Conservation (phyloP, 2,329 filamentous ascomycete genomes). For the Talaromyces verruculosus region DNA sequence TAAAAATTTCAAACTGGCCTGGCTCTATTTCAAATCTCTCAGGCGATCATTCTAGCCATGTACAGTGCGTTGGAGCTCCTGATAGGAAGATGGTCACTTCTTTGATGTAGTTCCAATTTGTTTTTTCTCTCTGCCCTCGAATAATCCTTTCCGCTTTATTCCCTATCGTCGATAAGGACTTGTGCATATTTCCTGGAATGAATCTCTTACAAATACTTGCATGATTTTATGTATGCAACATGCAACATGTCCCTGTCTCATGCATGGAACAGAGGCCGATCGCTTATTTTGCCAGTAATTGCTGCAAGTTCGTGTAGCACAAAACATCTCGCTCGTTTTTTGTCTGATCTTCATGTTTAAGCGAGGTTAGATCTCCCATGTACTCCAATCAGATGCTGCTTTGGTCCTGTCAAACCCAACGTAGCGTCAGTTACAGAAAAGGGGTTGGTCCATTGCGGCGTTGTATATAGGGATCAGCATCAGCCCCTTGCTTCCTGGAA, state of each 20-base stretch:
- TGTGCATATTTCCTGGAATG: neutral
- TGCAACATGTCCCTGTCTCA: neutral
- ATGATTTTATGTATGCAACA: neutral
- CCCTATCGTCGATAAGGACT: neutral
- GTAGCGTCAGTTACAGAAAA: neutral
- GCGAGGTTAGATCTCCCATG: neutral
- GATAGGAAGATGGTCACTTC: neutral
- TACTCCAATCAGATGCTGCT: neutral
- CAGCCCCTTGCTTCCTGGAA: conserved; percentile 14
- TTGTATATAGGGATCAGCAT: neutral
- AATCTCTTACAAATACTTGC: neutral
- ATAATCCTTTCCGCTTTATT: neutral
- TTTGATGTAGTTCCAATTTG: neutral
- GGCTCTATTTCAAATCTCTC: neutral
- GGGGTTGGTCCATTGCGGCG: neutral
- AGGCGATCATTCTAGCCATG: conserved; percentile 1
- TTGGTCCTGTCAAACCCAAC: neutral
- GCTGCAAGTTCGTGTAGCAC: neutral
- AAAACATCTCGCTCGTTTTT: neutral
- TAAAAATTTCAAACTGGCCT: neutral
- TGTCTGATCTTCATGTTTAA: neutral
- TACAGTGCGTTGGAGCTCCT: neutral
- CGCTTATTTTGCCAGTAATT: neutral
- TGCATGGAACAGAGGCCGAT: neutral
- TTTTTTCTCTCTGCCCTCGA: neutral